Conservation (phyloP, 2,329 filamentous ascomycete species). For the Trichoderma oligosporum region DNA sequence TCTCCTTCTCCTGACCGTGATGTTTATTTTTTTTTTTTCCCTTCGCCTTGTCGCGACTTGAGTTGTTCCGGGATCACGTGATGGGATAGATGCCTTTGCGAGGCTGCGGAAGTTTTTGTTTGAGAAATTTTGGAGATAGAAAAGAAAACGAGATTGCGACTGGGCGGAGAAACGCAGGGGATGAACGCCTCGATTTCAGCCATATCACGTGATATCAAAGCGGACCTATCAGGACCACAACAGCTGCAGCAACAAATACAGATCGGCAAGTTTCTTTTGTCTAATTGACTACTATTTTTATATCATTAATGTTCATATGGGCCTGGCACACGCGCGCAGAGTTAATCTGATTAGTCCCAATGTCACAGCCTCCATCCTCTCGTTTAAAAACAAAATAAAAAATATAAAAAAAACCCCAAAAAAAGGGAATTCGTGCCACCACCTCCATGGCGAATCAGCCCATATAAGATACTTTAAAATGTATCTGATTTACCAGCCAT, state of each 20-base stretch:
- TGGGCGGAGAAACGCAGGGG: conserved; percentile 22
- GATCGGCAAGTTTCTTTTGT: background rate
- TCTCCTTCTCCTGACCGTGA: conserved; percentile 21
- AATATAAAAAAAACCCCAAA: background rate
- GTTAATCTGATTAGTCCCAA: background rate
- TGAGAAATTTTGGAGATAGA: conserved; percentile 18
- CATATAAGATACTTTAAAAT: conserved; percentile 20
- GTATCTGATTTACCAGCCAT: conserved; percentile 23
- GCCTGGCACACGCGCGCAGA: background rate
- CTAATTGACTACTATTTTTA: background rate
- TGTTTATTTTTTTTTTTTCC: conserved; percentile 25
- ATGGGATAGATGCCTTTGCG: conserved; percentile 19
- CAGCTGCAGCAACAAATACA: background rate
- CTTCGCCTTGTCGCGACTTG: conserved; percentile 24
- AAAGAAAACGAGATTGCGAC: conserved; percentile 18
- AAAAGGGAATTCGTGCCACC: background rate
- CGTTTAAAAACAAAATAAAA: too few species aligned
- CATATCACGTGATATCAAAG: conserved; percentile 32
- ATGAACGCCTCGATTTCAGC: conserved; percentile 18
- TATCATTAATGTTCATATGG: background rate
- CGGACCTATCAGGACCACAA: background rate
- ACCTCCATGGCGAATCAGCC: conserved; percentile 1
- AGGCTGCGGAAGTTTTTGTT: conserved; percentile 21
- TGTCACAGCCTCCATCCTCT: background rate
- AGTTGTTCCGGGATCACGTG: conserved; percentile 33